Conservation (phyloP, 202 grass and related monocot species). For the Panicum hallii region DNA sequence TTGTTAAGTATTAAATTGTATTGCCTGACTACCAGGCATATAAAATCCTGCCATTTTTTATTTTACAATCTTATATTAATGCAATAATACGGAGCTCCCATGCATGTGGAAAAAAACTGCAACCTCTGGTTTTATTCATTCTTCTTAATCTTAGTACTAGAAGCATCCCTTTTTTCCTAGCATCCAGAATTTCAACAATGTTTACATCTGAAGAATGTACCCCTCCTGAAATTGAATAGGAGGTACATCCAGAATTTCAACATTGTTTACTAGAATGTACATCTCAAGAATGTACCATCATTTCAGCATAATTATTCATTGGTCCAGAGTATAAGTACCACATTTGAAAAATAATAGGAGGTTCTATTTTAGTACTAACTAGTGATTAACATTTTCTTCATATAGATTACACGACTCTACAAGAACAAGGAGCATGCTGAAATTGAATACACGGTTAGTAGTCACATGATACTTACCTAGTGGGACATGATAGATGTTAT, state of each 20-base stretch:
- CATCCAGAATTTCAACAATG: not conserved
- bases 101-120: too few species aligned
- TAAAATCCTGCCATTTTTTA: not conserved
- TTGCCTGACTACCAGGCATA: too few species aligned
- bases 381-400: constrained; percentile 34
- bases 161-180: not conserved
- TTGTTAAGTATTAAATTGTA: constrained; percentile 3
- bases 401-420: constrained; percentile 87
- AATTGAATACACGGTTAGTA: constrained; percentile 90
- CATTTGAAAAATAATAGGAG: not conserved
- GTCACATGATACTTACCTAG: constrained; percentile 30
- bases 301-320: not conserved
- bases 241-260: not conserved
- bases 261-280: not conserved
- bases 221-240: not conserved
- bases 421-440: constrained; percentile 88
- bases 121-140: not conserved
- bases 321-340: not conserved
- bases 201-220: constrained; percentile 14
- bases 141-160: not conserved
- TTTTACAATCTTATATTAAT: too few species aligned
- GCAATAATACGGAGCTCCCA: too few species aligned
- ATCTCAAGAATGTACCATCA: constrained; percentile 10
- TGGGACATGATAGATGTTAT: not conserved
- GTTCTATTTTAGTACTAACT: not conserved